Evolutionary conservation across 2,329 filamentous ascomycete species (phyloP).

Genomic region (Colletotrichum higginsianum): DNA sequence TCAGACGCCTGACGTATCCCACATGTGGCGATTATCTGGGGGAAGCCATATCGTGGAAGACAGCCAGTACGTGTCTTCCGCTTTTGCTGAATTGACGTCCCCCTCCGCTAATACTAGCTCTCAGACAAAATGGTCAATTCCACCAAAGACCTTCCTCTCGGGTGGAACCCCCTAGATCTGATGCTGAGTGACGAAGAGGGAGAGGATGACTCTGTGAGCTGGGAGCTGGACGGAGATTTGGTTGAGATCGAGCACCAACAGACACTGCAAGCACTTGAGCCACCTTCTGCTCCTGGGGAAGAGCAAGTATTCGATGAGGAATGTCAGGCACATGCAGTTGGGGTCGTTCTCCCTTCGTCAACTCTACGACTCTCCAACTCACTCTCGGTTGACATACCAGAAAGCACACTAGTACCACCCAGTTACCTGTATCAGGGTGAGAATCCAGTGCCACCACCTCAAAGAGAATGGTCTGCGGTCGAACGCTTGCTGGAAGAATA

Average conservation of each 20-base stretch:
- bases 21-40: no score
- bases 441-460: conserved; percentile 42
- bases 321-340: neutral
- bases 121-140: conserved; percentile 4
- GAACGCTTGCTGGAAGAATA: conserved; percentile 47
- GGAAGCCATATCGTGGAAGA: neutral
- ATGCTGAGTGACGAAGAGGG: neutral
- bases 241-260: neutral
- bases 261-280: neutral
- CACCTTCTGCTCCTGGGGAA: no score
- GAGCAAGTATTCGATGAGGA: neutral
- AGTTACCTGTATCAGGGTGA: conserved; percentile 45
- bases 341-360: neutral
- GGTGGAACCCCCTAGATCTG: neutral
- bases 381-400: conserved; percentile 27
- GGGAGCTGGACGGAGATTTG: no score
- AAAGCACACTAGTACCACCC: conserved; percentile 29
- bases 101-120: neutral
- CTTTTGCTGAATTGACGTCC: neutral
- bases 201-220: no score
- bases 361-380: neutral
- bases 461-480: conserved; percentile 52
- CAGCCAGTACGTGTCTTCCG: neutral
- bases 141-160: conserved; percentile 1
- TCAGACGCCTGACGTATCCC: no score